A percentile compares a stretch with the other conserved stretches of the same genome.
Conservation (phyloP, 768 basidiomycete species). For the Boletus insuetus region DNA sequence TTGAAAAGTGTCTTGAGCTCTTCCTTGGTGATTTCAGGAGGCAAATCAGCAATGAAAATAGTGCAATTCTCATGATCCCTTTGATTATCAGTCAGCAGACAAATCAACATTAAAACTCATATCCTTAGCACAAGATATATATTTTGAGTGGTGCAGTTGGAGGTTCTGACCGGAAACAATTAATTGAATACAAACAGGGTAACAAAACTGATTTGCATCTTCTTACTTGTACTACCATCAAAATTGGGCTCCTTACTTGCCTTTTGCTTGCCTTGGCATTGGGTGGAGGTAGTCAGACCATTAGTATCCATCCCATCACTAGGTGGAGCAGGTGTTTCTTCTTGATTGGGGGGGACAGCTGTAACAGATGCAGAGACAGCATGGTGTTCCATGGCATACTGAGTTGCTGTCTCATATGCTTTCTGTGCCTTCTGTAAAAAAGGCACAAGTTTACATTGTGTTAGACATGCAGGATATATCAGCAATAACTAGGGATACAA, state of each 20-base stretch:
- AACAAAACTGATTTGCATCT: slow-evolving; percentile 51
- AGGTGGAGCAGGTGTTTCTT: not conserved
- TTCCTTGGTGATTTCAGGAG: slow-evolving; percentile 52
- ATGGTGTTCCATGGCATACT: slow-evolving; percentile 43
- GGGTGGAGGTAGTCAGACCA: slow-evolving; percentile 28
- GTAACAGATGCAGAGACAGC: slow-evolving; percentile 34
- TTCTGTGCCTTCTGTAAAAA: slow-evolving; percentile 59
- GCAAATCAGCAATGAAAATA: slow-evolving; percentile 79
- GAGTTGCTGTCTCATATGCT: slow-evolving; percentile 50
- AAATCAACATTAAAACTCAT: not conserved
- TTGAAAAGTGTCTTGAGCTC: slow-evolving; percentile 76
- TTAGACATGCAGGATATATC: not conserved
- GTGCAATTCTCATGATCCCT: slow-evolving; percentile 97
- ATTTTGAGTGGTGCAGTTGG: slow-evolving; percentile 55
- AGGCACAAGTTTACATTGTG: not conserved
- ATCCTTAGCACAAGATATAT: slow-evolving; percentile 30
- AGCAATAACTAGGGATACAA: slow-evolving; percentile 48
- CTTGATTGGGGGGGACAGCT: slow-evolving; percentile 11
- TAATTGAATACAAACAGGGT: not conserved
- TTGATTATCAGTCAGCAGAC: not conserved
- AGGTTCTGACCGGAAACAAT: slow-evolving; percentile 34
- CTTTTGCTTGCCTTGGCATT: slow-evolving; percentile 56
- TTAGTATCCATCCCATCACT: slow-evolving; percentile 44
- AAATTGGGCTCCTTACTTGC: slow-evolving; percentile 47
- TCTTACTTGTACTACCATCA: slow-evolving; percentile 55